These are phyloP conservation scores for Exophiala sideris DNA, from an alignment of 2,329 filamentous ascomycete genomes.

Conservation along the genomic window DNA sequence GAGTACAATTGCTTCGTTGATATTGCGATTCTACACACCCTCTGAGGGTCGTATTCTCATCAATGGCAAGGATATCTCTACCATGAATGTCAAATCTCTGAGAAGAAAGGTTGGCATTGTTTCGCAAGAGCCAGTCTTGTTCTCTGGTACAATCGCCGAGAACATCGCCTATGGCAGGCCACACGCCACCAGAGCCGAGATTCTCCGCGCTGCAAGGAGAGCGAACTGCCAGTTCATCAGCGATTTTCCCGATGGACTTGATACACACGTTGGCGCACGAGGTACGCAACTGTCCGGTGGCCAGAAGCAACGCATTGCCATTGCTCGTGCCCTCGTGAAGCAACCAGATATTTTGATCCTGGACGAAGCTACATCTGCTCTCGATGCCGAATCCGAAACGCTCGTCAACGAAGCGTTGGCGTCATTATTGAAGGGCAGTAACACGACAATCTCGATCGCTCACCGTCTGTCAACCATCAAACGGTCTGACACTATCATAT, in stretches of 20 bases:
- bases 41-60: slow-evolving; percentile 75
- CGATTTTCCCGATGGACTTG: slow-evolving; percentile 92
- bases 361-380: slow-evolving; percentile 91
- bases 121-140: slow-evolving; percentile 90
- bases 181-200: slow-evolving; percentile 70
- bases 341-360: slow-evolving; percentile 95
- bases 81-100: slow-evolving; percentile 90
- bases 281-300: slow-evolving; percentile 93
- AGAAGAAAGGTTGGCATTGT: slow-evolving; percentile 92
- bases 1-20: slow-evolving; percentile 86
- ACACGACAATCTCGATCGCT: slow-evolving; percentile 96
- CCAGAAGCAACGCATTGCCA: slow-evolving; percentile 96
- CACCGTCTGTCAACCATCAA: slow-evolving; percentile 96
- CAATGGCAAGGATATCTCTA: slow-evolving; percentile 75
- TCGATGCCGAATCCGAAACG: slow-evolving; percentile 95
- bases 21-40: slow-evolving; percentile 88
- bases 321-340: slow-evolving; percentile 90
- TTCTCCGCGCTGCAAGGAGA: slow-evolving; percentile 79
- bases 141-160: slow-evolving; percentile 70
- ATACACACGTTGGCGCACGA: slow-evolving; percentile 87
- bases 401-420: slow-evolving; percentile 88
- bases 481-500: slow-evolving; percentile 89
- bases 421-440: slow-evolving; percentile 75
- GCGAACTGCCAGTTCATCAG: slow-evolving; percentile 96
- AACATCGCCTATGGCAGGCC: slow-evolving; percentile 93